phyloP scores from a whole-genome alignment of 1,284 basidiomycete species.

The Mycosarcoma maydis region DNA sequence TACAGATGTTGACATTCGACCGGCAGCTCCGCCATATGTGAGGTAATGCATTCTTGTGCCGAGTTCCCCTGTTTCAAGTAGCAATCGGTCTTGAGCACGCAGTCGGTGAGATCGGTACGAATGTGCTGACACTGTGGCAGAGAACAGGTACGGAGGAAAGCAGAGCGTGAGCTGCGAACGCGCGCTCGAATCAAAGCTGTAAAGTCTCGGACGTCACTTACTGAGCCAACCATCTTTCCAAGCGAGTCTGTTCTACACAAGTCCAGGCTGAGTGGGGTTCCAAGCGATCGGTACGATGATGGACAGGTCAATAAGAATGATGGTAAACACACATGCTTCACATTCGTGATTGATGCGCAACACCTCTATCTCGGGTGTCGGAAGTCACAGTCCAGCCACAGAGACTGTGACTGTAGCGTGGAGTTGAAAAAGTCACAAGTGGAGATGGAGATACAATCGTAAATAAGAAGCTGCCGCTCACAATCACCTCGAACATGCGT shows the following conservation, averaged over 20 bases:
- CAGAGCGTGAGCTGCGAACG: too few relatives aligned
- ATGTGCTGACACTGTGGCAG: slow-evolving; percentile 50
- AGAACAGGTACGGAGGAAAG: too few relatives aligned
- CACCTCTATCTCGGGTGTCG: background rate
- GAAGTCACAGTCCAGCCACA: too few relatives aligned
- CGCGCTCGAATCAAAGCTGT: too few relatives aligned
- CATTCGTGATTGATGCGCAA: background rate
- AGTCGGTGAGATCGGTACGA: slow-evolving; percentile 49
- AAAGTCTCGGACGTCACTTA: slow-evolving; percentile 13
- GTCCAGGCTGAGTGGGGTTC: too few relatives aligned
- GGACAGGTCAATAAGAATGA: background rate
- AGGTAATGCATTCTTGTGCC: slow-evolving; percentile 52
- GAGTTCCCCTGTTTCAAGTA: slow-evolving; percentile 39
- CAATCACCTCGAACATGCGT: too few relatives aligned
- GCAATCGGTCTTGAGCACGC: slow-evolving; percentile 51
- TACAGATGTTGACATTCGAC: slow-evolving; percentile 56
- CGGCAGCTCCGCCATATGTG: slow-evolving; percentile 52
- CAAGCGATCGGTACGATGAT: background rate
- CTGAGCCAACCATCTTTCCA: slow-evolving; percentile 39
- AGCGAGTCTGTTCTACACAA: too few relatives aligned
- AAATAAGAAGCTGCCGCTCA: too few relatives aligned
- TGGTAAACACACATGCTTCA: too few relatives aligned
- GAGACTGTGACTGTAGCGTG: too few relatives aligned
- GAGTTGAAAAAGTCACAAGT: too few relatives aligned
- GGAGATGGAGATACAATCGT: too few relatives aligned